Evolutionary conservation across 2,329 filamentous ascomycete species (phyloP), one percentile per base, ranked within the genome.

Genomic region (Botrytis fragariae): DNA sequence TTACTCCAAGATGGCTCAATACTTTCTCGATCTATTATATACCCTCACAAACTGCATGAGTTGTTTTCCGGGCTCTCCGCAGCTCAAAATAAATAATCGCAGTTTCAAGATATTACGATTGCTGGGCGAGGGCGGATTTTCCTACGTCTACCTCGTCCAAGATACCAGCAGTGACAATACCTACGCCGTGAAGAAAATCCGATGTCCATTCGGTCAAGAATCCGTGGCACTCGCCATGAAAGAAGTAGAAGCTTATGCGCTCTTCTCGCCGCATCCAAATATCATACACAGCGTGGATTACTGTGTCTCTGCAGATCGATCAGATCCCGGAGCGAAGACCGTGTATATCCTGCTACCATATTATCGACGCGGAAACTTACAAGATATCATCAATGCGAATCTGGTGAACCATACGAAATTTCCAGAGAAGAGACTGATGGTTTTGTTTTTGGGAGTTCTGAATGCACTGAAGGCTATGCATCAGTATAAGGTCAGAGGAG

Each of bases 301-400:
- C 83, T 89, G 88, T 79, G 92, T 97, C 74, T 90, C 92, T 68
- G 91, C 89, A 39, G 94, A 97, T 82, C 87, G 89, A 54, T 86
- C 85, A 68, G 88, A 90, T 76, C 86, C 90, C 1, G 89, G 89
- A 64, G 89, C 91, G 75, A 98, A 98, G 85, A 98, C 95, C 0
- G 96, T 98, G 71, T 99, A 99, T 83, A 96, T 99, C 75, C 86
- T 99, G 61, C 87, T 99, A 32, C 96, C 96, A 20, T 99, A 98
- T 85, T 99, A 98, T 85, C 88, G 94, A 79, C 88, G 95, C 77
- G 96, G 96, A 22, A 99, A 99, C 82, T 87, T 99, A 54, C 96
- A 99, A 84, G 96, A 99, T 84, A 92, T 97, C 81, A 98, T 99
- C 86, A 99, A 99, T 83, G 95, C 96, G 76, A 99, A 99, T 83